Percentiles rank a stretch among this genome's conserved stretches.
Conservation (phyloP, 2,329 filamentous ascomycete species). For the Clonostachys sp. region DNA sequence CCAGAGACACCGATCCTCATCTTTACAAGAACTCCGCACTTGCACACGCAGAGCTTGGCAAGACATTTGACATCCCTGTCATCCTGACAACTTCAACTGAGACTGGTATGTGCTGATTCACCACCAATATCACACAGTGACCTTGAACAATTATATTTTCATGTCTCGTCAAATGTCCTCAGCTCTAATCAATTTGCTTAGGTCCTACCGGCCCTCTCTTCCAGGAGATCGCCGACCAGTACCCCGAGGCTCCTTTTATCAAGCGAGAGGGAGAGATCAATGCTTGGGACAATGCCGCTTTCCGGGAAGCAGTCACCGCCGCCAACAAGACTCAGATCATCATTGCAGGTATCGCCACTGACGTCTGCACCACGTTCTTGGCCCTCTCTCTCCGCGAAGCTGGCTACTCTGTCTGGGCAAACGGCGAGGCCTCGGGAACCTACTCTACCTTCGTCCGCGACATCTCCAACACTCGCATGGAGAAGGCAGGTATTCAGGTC, state of each 20-base stretch:
- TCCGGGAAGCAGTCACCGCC: slow-evolving; percentile 60
- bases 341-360: slow-evolving; percentile 67
- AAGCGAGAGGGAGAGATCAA: slow-evolving; percentile 68
- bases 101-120: slow-evolving; percentile 22
- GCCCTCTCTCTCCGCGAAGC: slow-evolving; percentile 66
- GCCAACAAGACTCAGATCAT: slow-evolving; percentile 67
- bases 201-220: slow-evolving; percentile 70
- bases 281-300: slow-evolving; percentile 71
- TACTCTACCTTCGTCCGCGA: slow-evolving; percentile 56
- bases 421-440: slow-evolving; percentile 67
- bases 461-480: slow-evolving; percentile 64
- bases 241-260: slow-evolving; percentile 63
- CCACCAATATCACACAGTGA: neutral
- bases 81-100: slow-evolving; percentile 69
- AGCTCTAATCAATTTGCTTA: slow-evolving; percentile 2
- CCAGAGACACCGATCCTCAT: slow-evolving; percentile 62
- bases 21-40: slow-evolving; percentile 64
- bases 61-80: slow-evolving; percentile 63
- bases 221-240: slow-evolving; percentile 63
- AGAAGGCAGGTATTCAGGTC: slow-evolving; percentile 59
- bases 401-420: slow-evolving; percentile 71
- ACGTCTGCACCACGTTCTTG: slow-evolving; percentile 72
- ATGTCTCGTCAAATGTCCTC: neutral
- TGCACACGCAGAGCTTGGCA: slow-evolving; percentile 62
- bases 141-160: too few species aligned